phyloP scores from a whole-genome alignment of 2,329 filamentous ascomycete species.

The Colletotrichum tropicicola region DNA sequence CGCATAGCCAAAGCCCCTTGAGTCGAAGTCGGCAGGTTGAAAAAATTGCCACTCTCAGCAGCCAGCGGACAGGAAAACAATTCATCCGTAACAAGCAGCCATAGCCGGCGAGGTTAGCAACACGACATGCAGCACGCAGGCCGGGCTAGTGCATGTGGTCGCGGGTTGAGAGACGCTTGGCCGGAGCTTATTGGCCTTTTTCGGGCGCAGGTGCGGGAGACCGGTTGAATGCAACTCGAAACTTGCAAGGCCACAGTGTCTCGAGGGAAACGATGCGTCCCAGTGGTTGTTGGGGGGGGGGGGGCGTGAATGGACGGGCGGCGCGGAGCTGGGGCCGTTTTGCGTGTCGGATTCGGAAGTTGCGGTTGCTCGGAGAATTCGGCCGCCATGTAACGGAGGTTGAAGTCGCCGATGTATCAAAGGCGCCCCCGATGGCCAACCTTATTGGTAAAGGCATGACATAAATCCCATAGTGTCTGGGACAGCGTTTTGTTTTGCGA shows the following conservation, averaged over 20 bases:
- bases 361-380: neutral
- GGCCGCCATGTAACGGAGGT: conserved; percentile 11
- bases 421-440: conserved; percentile 7
- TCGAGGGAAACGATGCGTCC: neutral
- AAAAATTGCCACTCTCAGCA: neutral
- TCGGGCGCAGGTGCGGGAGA: neutral
- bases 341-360: conserved; percentile 13
- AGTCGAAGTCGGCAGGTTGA: too few species aligned
- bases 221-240: neutral
- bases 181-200: conserved; percentile 8
- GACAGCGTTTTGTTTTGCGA: neutral
- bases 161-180: conserved; percentile 1
- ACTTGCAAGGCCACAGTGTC: neutral
- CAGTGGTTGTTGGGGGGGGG: neutral
- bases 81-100: neutral
- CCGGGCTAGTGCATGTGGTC: conserved; percentile 7
- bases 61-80: neutral
- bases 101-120: conserved; percentile 1
- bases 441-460: conserved; percentile 10
- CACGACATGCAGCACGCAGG: conserved; percentile 11
- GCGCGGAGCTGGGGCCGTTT: conserved; percentile 1
- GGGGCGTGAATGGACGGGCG: neutral
- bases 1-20: too few species aligned
- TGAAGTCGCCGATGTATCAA: conserved; percentile 16
- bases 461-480: conserved; percentile 4